Evolutionary conservation across 495 filamentous ascomycete genomes (phyloP), one percentile per base, ranked within the genome.

Genomic region (Aspergillus asperescens): DNA sequence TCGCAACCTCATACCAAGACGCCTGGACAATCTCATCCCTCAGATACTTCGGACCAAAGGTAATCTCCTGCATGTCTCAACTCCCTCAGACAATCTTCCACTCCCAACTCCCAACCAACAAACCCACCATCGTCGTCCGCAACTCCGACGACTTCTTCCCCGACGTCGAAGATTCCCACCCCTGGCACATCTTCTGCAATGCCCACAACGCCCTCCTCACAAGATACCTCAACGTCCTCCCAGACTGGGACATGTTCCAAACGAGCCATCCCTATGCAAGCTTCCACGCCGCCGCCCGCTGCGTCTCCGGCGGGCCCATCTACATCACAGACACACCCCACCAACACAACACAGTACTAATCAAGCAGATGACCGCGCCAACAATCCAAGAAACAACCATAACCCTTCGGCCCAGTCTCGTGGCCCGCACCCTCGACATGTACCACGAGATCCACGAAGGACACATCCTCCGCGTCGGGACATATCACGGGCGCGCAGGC

Each of bases 221-320:
- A 10, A 75, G 81, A 9, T 79, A 84, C 54, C 65, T 89, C 7
- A 88, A 88, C 51, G 79, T 79, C n/a, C 57, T 89, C 12, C 90
- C 90, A 0, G 93, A 98, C 67, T 98, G 93, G 93, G 93, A 97
- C 67, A 97, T 98, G 93, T 98, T 98, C 67, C 93, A 98, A 63
- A 95, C 93, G 1, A 73, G 73, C 22, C 88, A 92, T 61, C 72
- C 78, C 2, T 93, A 87, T 58, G 84, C 84, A 1, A 77, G 77
- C 0, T 93, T 91, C 68, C 93, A 98, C 47, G 93, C 87, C 24
- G 90, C 93, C 9, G 90, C 89, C 9, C 78, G 93, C 13, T 95
- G 89, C 66, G 80, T 98, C 8, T 88, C 84, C 44, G 93, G 93
- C 1, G 93, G 93, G 1, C 93, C 92, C 0, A 83, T 98, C 32